Percentiles rank a stretch among this genome's conserved stretches.
phyloP scores from a whole-genome alignment of 805 yeast species.

The Lipomyces kockii region DNA sequence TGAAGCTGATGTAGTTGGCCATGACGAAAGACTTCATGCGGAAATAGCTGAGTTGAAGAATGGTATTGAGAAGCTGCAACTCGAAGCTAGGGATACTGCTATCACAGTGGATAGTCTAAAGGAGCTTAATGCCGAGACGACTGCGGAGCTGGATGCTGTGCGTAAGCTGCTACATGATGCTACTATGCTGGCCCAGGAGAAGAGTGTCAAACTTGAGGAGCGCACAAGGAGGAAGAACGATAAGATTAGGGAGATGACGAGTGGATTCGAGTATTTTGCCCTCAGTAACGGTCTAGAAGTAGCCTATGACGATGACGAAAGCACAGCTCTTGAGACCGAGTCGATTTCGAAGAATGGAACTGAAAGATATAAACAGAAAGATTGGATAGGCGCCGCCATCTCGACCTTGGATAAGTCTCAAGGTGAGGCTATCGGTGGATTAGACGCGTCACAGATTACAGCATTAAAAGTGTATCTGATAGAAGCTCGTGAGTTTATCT shows the following conservation, averaged over 20 bases:
- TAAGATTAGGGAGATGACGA: slow-evolving; percentile 31
- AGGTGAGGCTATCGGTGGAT: background rate
- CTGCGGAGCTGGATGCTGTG: slow-evolving; percentile 33
- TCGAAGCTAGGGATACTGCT: slow-evolving; percentile 29
- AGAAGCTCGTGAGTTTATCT: slow-evolving; percentile 26
- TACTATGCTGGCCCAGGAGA: slow-evolving; percentile 15
- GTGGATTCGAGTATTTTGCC: slow-evolving; percentile 27
- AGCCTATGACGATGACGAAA: slow-evolving; percentile 14
- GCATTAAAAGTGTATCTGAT: slow-evolving; percentile 18
- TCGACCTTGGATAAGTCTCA: slow-evolving; percentile 1
- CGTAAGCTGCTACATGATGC: slow-evolving; percentile 30
- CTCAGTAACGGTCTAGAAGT: slow-evolving; percentile 6
- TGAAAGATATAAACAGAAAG: slow-evolving; percentile 7
- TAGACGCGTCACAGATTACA: background rate
- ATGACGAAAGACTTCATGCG: slow-evolving; percentile 4
- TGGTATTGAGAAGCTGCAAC: slow-evolving; percentile 28
- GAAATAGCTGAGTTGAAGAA: slow-evolving; percentile 21
- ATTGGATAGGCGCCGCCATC: slow-evolving; percentile 25
- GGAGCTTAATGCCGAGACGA: slow-evolving; percentile 34
- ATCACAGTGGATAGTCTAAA: slow-evolving; percentile 31
- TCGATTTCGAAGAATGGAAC: background rate
- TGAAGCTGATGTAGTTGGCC: slow-evolving; percentile 12
- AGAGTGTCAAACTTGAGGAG: slow-evolving; percentile 15
- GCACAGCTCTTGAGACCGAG: background rate
- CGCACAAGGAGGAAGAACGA: slow-evolving; percentile 27